phyloP scores from a whole-genome alignment of 2,329 filamentous ascomycete species.

The Cordyceps pruinosa region DNA sequence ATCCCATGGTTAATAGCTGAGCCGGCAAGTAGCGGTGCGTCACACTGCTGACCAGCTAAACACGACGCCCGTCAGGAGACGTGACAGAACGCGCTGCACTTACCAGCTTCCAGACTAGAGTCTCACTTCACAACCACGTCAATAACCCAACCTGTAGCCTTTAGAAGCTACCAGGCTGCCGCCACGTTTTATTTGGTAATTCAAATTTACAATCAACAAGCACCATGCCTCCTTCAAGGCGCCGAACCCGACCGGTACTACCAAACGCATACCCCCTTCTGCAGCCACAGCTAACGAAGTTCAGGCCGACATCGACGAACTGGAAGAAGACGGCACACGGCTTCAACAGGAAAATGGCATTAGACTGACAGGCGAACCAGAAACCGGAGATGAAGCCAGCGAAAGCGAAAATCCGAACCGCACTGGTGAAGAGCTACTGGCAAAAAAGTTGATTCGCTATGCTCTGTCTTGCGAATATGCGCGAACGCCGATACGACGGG shows the following conservation, averaged over 20 bases:
- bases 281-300: neutral
- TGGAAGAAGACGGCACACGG: conserved; percentile 26
- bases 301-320: conserved; percentile 25
- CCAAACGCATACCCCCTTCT: neutral
- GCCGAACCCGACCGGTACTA: conserved; percentile 28
- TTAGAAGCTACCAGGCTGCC: too few species aligned
- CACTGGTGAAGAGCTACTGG: conserved; percentile 44
- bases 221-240: conserved; percentile 13
- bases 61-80: neutral
- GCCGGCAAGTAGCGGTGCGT: neutral
- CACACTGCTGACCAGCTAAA: too few species aligned
- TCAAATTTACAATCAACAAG: neutral
- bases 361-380: conserved; percentile 26
- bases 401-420: conserved; percentile 26
- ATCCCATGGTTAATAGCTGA: too few species aligned
- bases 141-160: neutral
- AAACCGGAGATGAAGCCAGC: conserved; percentile 33
- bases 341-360: conserved; percentile 25
- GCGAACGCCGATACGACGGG: conserved; percentile 50
- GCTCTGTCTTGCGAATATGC: conserved; percentile 60
- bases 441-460: conserved; percentile 63
- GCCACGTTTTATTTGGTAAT: neutral
- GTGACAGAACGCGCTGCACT: conserved; percentile 1
- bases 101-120: neutral
- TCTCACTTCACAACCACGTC: neutral